Conservation (phyloP, 768 basidiomycete species). For the Leccinum variicolor region DNA sequence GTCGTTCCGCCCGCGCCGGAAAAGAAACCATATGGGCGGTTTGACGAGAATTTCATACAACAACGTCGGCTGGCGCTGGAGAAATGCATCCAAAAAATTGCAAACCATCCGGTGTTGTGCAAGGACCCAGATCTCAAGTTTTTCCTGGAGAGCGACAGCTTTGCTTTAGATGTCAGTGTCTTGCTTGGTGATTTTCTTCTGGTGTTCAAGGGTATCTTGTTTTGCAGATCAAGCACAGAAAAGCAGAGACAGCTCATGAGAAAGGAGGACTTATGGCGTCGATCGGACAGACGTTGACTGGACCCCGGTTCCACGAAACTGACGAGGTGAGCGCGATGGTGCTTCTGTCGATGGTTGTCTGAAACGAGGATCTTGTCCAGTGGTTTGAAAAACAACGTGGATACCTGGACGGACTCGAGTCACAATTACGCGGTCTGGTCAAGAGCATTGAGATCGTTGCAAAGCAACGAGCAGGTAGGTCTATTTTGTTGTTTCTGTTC, state of each 20-base stretch:
- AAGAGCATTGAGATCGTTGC: constrained; percentile 86
- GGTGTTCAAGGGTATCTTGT: background rate
- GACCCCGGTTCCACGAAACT: constrained; percentile 82
- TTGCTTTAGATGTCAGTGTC: constrained; percentile 76
- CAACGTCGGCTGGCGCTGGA: constrained; percentile 82
- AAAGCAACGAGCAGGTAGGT: constrained; percentile 70
- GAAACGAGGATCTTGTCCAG: constrained; percentile 34
- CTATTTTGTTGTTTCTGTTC: background rate
- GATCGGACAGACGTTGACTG: constrained; percentile 74
- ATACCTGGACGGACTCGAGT: constrained; percentile 87
- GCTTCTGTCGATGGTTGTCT: background rate
- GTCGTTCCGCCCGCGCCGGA: constrained; percentile 96
- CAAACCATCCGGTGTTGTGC: constrained; percentile 85
- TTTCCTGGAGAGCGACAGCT: constrained; percentile 92
- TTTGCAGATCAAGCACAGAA: constrained; percentile 80
- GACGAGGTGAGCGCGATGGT: constrained; percentile 59
- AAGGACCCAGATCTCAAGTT: constrained; percentile 85
- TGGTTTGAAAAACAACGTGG: constrained; percentile 90
- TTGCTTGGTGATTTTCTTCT: background rate
- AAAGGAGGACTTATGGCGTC: constrained; percentile 81
- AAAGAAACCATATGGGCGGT: constrained; percentile 91
- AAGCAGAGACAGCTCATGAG: constrained; percentile 72
- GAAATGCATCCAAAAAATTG: constrained; percentile 89
- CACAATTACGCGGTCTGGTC: constrained; percentile 80
- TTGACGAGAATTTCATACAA: constrained; percentile 88